Evolutionary conservation across 139 green algal genomes (phyloP).

Genomic region (Chlorokybus atmophyticus): DNA sequence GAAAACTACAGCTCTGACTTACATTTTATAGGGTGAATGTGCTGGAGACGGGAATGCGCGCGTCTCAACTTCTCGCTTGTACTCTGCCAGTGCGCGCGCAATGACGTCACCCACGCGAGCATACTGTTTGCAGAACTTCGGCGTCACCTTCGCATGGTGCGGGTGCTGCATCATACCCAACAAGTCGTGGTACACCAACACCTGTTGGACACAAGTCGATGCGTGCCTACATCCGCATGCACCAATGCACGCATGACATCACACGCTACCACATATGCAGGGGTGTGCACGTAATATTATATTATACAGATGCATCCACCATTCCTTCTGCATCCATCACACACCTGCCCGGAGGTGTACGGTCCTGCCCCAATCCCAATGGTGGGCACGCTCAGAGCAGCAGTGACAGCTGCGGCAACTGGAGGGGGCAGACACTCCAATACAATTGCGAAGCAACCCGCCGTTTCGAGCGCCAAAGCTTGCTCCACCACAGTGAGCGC

Average conservation of each 20-base stretch:
- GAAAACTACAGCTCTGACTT: too few species aligned
- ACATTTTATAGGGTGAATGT: slow-evolving; percentile 79
- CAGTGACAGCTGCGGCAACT: slow-evolving; percentile 77
- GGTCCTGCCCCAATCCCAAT: slow-evolving; percentile 93
- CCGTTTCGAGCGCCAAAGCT: slow-evolving; percentile 55
- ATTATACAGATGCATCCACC: too few species aligned
- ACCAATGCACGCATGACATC: too few species aligned
- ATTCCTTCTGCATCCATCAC: too few species aligned
- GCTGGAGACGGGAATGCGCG: slow-evolving; percentile 47
- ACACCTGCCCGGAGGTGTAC: slow-evolving; percentile 64
- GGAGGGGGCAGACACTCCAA: slow-evolving; percentile 85
- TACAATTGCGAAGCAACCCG: slow-evolving; percentile 87
- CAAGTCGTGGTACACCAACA: slow-evolving; percentile 98
- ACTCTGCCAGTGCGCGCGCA: slow-evolving; percentile 49
- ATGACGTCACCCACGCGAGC: slow-evolving; percentile 63
- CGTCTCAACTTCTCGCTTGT: slow-evolving; percentile 58
- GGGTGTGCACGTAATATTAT: too few species aligned
- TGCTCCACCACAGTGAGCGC: slow-evolving; percentile 26
- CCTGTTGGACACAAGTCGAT: too few species aligned
- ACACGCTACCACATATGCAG: too few species aligned
- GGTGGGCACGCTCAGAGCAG: slow-evolving; percentile 71
- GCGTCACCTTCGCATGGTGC: slow-evolving; percentile 85
- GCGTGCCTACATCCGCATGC: too few species aligned
- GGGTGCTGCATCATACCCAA: slow-evolving; percentile 96
- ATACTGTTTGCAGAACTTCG: slow-evolving; percentile 98